phyloP scores from a whole-genome alignment of 768 basidiomycete species.

The Boletus rubroflammeus region DNA sequence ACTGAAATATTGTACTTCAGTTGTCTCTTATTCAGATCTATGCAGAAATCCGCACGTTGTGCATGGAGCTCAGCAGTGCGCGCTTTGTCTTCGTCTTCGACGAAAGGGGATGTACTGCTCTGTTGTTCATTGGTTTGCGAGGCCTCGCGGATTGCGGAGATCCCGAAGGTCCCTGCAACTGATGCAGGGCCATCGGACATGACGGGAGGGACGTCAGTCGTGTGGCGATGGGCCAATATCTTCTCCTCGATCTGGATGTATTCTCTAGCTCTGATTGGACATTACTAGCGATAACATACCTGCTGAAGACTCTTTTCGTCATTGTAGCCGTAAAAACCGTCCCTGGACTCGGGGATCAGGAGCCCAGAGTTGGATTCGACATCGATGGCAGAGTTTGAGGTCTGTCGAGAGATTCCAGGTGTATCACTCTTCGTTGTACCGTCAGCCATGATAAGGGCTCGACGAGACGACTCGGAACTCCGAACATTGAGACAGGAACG shows the following conservation, averaged over 20 bases:
- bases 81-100: slow-evolving; percentile 38
- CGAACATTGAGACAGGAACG: slow-evolving; percentile 1
- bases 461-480: not conserved
- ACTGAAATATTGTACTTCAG: slow-evolving; percentile 14
- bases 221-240: slow-evolving; percentile 59
- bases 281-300: slow-evolving; percentile 39
- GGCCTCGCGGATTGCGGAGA: slow-evolving; percentile 34
- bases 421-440: not conserved
- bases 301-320: slow-evolving; percentile 77
- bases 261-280: slow-evolving; percentile 1
- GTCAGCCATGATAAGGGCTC: slow-evolving; percentile 16
- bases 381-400: not conserved
- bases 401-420: not conserved
- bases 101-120: slow-evolving; percentile 14
- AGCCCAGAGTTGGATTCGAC: slow-evolving; percentile 30
- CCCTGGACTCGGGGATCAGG: slow-evolving; percentile 48
- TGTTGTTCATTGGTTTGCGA: slow-evolving; percentile 20
- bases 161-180: slow-evolving; percentile 38
- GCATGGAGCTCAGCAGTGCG: slow-evolving; percentile 29
- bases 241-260: slow-evolving; percentile 69
- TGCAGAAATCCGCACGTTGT: slow-evolving; percentile 26
- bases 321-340: slow-evolving; percentile 76
- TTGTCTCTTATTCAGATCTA: not conserved
- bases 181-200: slow-evolving; percentile 29
- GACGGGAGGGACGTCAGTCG: slow-evolving; percentile 46